These are phyloP conservation scores for Penicillium griseofulvum DNA, from an alignment of 2,329 filamentous ascomycete species.

Conservation along the genomic window DNA sequence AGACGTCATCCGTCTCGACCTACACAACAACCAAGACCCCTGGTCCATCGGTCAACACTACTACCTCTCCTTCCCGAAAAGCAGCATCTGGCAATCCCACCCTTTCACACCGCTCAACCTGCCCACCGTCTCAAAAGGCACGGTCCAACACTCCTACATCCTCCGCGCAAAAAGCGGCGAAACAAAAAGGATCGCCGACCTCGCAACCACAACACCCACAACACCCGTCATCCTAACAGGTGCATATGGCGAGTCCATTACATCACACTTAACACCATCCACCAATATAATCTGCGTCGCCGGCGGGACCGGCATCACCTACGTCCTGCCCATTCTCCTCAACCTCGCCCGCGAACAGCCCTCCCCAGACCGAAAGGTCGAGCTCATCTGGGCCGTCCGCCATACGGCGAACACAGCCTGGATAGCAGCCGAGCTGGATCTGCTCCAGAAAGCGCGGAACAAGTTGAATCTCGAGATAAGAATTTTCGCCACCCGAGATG, in stretches of 20 bases:
- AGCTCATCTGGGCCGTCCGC: conserved; percentile 66
- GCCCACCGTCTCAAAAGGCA: conserved; percentile 40
- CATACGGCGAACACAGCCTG: conserved; percentile 56
- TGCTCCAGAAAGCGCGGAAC: conserved; percentile 45
- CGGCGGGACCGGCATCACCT: conserved; percentile 60
- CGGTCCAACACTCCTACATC: conserved; percentile 28
- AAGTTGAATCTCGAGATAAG: conserved; percentile 50
- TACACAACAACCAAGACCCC: conserved; percentile 58
- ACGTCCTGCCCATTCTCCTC: conserved; percentile 54
- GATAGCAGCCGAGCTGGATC: conserved; percentile 57
- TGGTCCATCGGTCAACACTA: conserved; percentile 71
- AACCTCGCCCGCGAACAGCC: conserved; percentile 26
- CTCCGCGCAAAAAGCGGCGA: conserved; percentile 52
- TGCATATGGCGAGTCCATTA: conserved; percentile 59
- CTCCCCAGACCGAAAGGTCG: conserved; percentile 47
- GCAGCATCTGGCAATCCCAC: conserved; percentile 69
- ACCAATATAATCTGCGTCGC: conserved; percentile 52
- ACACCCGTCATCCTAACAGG: conserved; percentile 62
- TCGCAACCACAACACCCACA: conserved; percentile 29
- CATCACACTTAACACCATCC: conserved; percentile 42
- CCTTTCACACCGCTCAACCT: conserved; percentile 65
- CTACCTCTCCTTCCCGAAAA: conserved; percentile 65
- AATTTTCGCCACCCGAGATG: conserved; percentile 60
- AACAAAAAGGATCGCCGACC: conserved; percentile 23
- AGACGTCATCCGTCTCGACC: conserved; percentile 64